Conservation (phyloP, 768 basidiomycete species). For the Naganishia vishniacii region DNA sequence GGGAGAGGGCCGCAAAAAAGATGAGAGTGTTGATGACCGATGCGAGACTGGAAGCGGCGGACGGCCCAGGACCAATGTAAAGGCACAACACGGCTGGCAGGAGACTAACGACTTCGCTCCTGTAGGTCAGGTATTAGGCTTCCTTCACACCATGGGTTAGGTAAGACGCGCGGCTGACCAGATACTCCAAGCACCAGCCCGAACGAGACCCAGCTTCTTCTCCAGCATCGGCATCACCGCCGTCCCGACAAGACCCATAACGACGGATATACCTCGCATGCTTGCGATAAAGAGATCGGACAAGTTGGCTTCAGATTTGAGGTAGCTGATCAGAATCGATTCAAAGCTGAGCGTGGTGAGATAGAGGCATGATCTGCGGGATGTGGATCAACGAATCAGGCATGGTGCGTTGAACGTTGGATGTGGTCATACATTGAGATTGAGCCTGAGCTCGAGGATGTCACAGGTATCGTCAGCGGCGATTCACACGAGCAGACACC, state of each 20-base stretch:
- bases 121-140: conserved; percentile 8
- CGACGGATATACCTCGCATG: conserved; percentile 42
- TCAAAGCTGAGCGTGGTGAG: conserved; percentile 46
- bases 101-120: conserved; percentile 43
- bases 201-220: conserved; percentile 36
- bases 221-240: conserved; percentile 45
- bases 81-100: conserved; percentile 40
- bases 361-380: conserved; percentile 32
- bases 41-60: conserved; percentile 29
- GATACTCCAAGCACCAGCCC: conserved; percentile 47
- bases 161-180: conserved; percentile 30
- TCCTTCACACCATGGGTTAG: background rate
- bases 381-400: too few relatives aligned
- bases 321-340: conserved; percentile 47
- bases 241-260: conserved; percentile 43
- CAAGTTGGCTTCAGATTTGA: conserved; percentile 41
- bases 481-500: background rate
- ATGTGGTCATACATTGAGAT: conserved; percentile 32
- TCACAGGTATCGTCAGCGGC: too few relatives aligned
- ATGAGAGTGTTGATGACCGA: conserved; percentile 25
- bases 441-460: conserved; percentile 30
- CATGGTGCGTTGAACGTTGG: too few relatives aligned
- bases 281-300: conserved; percentile 43
- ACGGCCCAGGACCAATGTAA: conserved; percentile 35
- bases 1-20: conserved; percentile 36